Percentiles rank a stretch among this genome's conserved stretches.
Evolutionary conservation across 257 asterid species (phyloP).

Genomic region (Hygrophila difformis): DNA sequence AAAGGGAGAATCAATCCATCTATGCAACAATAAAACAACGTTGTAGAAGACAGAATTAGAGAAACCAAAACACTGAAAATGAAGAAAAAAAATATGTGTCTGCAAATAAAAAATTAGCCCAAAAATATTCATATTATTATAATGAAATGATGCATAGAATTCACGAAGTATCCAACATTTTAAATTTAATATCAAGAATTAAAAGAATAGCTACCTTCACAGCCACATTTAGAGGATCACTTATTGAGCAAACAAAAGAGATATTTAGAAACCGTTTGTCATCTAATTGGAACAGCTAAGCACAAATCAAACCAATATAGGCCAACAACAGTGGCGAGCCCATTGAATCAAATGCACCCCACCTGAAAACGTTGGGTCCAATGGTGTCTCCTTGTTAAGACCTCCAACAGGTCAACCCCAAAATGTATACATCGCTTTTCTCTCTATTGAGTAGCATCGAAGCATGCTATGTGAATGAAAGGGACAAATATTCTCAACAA

Average conservation of each 20-base stretch:
- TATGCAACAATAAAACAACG: neutral
- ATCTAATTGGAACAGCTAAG: constrained; percentile 64
- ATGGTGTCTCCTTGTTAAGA: too few species aligned
- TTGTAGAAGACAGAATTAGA: constrained; percentile 1
- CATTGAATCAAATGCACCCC: too few species aligned
- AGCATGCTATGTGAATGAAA: too few species aligned
- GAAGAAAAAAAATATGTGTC: too few species aligned
- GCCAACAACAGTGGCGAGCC: too few species aligned
- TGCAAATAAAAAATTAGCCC: neutral
- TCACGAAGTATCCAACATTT: constrained; percentile 12
- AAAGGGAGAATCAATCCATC: constrained; percentile 16
- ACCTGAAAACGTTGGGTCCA: too few species aligned
- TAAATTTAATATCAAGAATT: constrained; percentile 12
- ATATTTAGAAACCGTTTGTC: constrained; percentile 72
- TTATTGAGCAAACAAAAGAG: constrained; percentile 76
- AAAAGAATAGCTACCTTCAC: constrained; percentile 56
- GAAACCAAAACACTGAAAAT: too few species aligned
- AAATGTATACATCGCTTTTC: too few species aligned
- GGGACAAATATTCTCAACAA: too few species aligned
- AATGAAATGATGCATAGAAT: constrained; percentile 1
- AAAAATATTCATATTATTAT: neutral
- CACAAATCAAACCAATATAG: too few species aligned
- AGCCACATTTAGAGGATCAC: constrained; percentile 69
- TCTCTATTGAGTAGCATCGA: too few species aligned
- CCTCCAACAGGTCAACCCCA: too few species aligned